Evolutionary conservation across 169 alveolate species (phyloP).

Genomic region (Cryptosporidium ubiquitum): DNA sequence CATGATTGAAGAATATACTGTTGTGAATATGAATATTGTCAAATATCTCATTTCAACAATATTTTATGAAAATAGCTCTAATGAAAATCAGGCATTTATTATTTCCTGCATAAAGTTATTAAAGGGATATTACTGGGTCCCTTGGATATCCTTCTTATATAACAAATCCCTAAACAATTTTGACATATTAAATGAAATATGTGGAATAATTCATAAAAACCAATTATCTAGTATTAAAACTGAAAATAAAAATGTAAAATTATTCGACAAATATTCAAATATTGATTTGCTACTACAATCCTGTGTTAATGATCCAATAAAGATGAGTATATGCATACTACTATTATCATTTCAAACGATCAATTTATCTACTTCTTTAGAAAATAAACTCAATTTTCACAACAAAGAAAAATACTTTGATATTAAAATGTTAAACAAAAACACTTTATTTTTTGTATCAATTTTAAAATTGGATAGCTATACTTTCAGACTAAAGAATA

Average conservation of each 20-base stretch:
- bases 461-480: conserved; percentile 21
- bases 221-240: conserved; percentile 14
- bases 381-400: conserved; percentile 19
- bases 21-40: conserved; percentile 29
- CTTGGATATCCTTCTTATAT: conserved; percentile 32
- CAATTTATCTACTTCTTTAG: conserved; percentile 22
- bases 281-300: conserved; percentile 16
- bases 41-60: conserved; percentile 17
- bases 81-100: conserved; percentile 33
- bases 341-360: conserved; percentile 7
- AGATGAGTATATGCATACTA: conserved; percentile 28
- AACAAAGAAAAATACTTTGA: conserved; percentile 46
- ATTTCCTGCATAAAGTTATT: conserved; percentile 11
- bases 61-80: conserved; percentile 25
- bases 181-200: conserved; percentile 32
- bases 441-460: conserved; percentile 17
- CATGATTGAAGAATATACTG: conserved; percentile 13
- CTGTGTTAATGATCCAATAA: conserved; percentile 49
- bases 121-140: conserved; percentile 61
- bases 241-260: conserved; percentile 2
- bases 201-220: conserved; percentile 33
- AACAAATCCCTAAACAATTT: not conserved
- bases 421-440: conserved; percentile 30
- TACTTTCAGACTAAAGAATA: not conserved
- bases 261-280: conserved; percentile 14